Evolutionary conservation across 2,329 filamentous ascomycete genomes (phyloP).

Genomic region (Phyllosticta citribraziliensis): DNA sequence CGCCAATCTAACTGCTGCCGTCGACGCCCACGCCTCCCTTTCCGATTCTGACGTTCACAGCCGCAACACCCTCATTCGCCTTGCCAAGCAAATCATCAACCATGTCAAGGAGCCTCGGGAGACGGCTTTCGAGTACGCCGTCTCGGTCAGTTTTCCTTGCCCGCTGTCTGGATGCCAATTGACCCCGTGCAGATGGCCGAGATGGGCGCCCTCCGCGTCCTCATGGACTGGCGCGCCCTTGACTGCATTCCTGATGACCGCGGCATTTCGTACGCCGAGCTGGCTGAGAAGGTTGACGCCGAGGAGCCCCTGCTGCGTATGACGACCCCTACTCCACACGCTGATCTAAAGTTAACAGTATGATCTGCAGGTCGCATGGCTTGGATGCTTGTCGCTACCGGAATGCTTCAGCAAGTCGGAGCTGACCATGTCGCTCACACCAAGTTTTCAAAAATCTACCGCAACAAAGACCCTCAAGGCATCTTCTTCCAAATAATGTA

Average conservation of each 20-base stretch:
- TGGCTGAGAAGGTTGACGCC: neutral
- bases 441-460: constrained; percentile 3
- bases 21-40: neutral
- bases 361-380: constrained; percentile 1
- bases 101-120: constrained; percentile 6
- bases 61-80: neutral
- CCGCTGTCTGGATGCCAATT: neutral
- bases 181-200: neutral
- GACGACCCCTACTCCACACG: neutral
- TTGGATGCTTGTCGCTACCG: constrained; percentile 6
- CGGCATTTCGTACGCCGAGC: constrained; percentile 4
- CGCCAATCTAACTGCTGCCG: neutral
- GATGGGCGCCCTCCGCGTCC: constrained; percentile 2
- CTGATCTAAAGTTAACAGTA: neutral
- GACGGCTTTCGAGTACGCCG: constrained; percentile 3
- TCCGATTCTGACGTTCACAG: neutral
- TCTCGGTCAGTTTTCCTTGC: neutral
- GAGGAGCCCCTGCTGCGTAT: constrained; percentile 4
- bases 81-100: constrained; percentile 3
- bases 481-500: constrained; percentile 6
- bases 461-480: neutral
- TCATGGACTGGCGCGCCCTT: constrained; percentile 6
- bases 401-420: neutral
- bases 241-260: neutral
- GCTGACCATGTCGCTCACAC: constrained; percentile 5